Conservation (phyloP, 176 grass and related monocot species). For the Alloteropsis semialata region DNA sequence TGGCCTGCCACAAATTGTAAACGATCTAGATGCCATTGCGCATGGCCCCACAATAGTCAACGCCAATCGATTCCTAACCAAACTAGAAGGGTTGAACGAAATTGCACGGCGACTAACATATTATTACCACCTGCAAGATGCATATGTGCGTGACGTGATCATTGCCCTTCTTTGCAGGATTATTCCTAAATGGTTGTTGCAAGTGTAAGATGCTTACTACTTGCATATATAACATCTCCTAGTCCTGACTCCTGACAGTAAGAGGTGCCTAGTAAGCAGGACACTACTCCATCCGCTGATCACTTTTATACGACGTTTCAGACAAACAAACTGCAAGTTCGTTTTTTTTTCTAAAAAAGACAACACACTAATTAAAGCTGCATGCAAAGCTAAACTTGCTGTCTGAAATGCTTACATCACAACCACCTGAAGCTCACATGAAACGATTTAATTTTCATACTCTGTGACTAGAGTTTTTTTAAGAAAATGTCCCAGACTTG, state of each 20-base stretch:
- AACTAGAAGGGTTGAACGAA: neutral
- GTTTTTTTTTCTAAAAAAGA: no score
- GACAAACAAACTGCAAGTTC: no score
- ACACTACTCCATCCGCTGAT: no score
- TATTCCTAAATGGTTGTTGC: neutral
- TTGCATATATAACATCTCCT: no score
- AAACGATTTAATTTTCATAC: neutral
- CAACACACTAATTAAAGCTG: no score
- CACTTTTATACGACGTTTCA: no score
- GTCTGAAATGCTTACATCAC: neutral
- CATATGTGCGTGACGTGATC: neutral
- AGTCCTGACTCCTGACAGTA: no score
- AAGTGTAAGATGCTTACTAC: no score
- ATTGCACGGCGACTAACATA: neutral
- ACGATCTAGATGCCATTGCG: slow-evolving; percentile 27
- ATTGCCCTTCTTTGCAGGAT: neutral
- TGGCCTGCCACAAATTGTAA: neutral
- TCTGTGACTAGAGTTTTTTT: no score
- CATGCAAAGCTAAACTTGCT: no score
- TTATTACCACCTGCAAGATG: neutral
- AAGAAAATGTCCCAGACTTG: no score
- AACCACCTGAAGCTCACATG: neutral
- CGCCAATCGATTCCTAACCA: neutral
- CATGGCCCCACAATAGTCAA: neutral
- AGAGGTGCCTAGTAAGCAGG: no score